Conservation (phyloP, 129 eudicot species). For the Oenanthe sinensis region DNA sequence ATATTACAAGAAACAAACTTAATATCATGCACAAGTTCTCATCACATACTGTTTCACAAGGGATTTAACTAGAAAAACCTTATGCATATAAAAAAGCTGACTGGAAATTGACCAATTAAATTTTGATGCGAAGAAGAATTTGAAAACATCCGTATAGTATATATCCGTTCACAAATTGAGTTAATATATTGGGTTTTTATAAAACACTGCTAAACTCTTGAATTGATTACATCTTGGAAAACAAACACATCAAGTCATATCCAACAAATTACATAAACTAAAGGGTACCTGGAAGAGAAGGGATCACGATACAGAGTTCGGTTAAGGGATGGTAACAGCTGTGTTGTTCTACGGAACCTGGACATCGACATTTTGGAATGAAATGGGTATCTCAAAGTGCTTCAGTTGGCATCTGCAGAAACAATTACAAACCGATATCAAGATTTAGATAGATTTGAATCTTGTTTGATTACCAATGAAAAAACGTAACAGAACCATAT, state of each 20-base stretch:
- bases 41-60: not conserved
- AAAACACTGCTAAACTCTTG: not conserved
- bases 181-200: not conserved
- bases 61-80: not conserved
- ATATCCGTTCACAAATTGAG: not conserved
- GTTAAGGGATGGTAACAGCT: slow-evolving; percentile 23
- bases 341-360: slow-evolving; percentile 38
- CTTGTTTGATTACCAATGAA: not conserved
- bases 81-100: not conserved
- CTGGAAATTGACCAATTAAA: no score
- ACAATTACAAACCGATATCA: not conserved
- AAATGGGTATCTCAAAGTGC: slow-evolving; percentile 3
- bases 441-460: not conserved
- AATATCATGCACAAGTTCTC: not conserved
- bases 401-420: slow-evolving; percentile 10
- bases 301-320: slow-evolving; percentile 23
- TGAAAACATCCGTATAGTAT: not conserved
- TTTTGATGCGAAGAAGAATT: not conserved
- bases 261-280: not conserved
- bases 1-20: not conserved
- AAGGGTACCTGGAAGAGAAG: slow-evolving; percentile 30
- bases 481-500: not conserved
- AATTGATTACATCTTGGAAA: not conserved
- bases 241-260: not conserved
- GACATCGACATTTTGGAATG: slow-evolving; percentile 35